A percentile compares a stretch with the other conserved stretches of the same genome.
These are phyloP conservation scores for Umbelopsis sp. DNA, from an alignment of 192 early-diverging fungal genomes.

Conservation along the genomic window DNA sequence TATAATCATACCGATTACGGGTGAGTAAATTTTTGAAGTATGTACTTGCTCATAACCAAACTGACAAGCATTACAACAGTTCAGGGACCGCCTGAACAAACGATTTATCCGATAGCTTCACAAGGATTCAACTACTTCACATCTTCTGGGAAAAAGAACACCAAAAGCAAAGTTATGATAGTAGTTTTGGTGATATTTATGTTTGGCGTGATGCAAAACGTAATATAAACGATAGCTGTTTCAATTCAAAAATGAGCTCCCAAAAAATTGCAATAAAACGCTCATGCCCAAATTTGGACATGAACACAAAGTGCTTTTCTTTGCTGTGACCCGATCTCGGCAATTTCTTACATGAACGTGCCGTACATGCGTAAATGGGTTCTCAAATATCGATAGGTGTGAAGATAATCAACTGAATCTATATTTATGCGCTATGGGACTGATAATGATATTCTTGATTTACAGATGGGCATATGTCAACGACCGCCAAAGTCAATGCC, in stretches of 20 bases:
- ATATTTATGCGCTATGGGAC: neutral
- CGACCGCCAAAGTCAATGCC: neutral
- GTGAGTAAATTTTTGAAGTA: neutral
- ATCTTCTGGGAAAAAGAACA: neutral
- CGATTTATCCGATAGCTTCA: neutral
- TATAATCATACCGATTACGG: neutral
- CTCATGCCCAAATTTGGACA: neutral
- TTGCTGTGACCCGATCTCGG: conserved; percentile 16
- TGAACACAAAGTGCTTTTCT: neutral
- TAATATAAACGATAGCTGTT: neutral
- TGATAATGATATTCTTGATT: neutral
- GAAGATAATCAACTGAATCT: neutral
- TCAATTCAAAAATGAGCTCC: neutral
- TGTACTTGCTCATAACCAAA: neutral
- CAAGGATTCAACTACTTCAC: conserved; percentile 9
- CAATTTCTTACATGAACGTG: conserved; percentile 7
- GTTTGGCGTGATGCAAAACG: neutral
- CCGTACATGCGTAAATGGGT: neutral
- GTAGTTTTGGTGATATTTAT: neutral
- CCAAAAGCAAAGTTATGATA: neutral
- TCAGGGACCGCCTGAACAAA: neutral
- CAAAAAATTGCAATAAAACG: conserved; percentile 5
- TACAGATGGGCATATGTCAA: conserved; percentile 3
- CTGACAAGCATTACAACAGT: neutral
- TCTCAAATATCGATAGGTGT: conserved; percentile 12